Evolutionary conservation across 345 rosid genomes (phyloP), one percentile per base, ranked within the genome.

Genomic region (Dipteronia sinensis): DNA sequence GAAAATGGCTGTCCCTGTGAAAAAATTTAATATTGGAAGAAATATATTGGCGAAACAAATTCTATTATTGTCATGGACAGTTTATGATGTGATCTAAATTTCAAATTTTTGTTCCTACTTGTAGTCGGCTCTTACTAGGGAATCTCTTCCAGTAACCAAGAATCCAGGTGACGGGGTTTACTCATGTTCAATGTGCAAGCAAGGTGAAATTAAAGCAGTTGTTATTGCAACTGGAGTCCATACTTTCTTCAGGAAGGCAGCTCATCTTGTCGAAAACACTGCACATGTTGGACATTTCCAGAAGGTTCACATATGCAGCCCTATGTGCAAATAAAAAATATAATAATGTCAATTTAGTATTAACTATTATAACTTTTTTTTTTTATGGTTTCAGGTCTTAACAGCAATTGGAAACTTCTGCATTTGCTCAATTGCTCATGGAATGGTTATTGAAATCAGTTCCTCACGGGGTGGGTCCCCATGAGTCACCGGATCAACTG

Each of bases 51-150:
- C 27, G 31, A 2, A 29, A 29, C 31, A 29, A 2, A 29, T 29
- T 29, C 31, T 8, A 47, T 11, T 47, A 47, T 47, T 2, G 53
- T 47, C 4, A 70, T 13, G 27, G 1, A 31, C 7, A 3, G 6
- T 23, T 25, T 53, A 3, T 29, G 47, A 16, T 34, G 53, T 34
- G 13, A 16, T 20, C 34, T 40, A 66, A 53, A 62, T 23, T 38
- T 72, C 55, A 63, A 42, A 3, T 69, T 66, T 20, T 46, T 20
- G 9, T 68, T 65, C 56, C 31, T 16, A 55, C 29, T 66, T 76
- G 58, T 79, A 87, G 90, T 89, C 89, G 34, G 89, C 89, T 25
- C 87, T 88, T 11, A 85, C 92, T 0, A 89, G 91, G 25, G 91
- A 89, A 77, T 87, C 88, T 56, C 90, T 89, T 80, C 86, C 81